phyloP scores from a whole-genome alignment of 2,329 filamentous ascomycete genomes.

The Coleophoma eucalyptorum region DNA sequence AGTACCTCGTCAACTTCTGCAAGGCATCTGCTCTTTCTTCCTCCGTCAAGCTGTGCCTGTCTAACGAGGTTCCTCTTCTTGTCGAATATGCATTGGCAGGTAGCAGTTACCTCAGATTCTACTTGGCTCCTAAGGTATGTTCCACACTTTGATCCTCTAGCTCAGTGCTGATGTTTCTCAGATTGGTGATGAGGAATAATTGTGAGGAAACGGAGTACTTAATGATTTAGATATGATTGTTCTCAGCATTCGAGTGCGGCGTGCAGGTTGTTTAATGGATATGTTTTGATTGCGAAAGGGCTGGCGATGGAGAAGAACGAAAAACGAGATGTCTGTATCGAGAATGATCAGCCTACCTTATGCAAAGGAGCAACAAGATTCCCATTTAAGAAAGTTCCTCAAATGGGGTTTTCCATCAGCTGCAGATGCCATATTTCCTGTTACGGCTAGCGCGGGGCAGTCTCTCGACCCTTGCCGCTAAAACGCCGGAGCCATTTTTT shows the following conservation, averaged over 20 bases:
- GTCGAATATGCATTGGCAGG: slow-evolving; percentile 85
- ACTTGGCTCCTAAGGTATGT: slow-evolving; percentile 90
- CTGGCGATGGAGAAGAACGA: not conserved
- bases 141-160: no score
- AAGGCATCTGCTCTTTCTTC: slow-evolving; percentile 84
- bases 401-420: not conserved
- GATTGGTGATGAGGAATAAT: slow-evolving; percentile 67
- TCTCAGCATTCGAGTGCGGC: slow-evolving; percentile 23
- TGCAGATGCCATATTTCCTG: not conserved
- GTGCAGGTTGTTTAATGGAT: slow-evolving; percentile 27
- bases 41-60: slow-evolving; percentile 87
- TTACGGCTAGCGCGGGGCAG: slow-evolving; percentile 19
- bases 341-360: no score
- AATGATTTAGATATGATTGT: slow-evolving; percentile 20
- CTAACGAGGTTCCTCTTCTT: slow-evolving; percentile 90
- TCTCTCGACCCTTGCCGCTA: not conserved
- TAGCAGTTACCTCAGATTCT: slow-evolving; percentile 91
- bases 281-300: slow-evolving; percentile 8
- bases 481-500: not conserved
- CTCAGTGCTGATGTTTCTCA: slow-evolving; percentile 30
- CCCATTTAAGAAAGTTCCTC: no score
- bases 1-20: slow-evolving; percentile 99
- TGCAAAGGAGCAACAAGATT: no score
- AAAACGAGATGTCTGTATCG: not conserved
- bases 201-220: slow-evolving; percentile 8